phyloP scores from a whole-genome alignment of 176 grass and related monocot genomes.

The Rhipidocladum racemiflorum region DNA sequence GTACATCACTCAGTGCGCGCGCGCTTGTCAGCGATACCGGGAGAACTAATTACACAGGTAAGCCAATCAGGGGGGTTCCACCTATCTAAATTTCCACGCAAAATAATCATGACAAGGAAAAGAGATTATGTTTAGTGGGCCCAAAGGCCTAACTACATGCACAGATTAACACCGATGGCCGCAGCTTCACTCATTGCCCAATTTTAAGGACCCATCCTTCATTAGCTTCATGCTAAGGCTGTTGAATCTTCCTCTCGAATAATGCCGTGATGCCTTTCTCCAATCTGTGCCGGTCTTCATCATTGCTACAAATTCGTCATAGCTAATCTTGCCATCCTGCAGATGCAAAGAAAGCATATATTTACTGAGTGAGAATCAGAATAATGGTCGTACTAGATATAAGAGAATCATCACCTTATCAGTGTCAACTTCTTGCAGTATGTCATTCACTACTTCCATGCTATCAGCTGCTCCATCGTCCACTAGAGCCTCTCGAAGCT shows the following conservation, averaged over 20 bases:
- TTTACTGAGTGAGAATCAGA: constrained; percentile 4
- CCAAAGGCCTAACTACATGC: constrained; percentile 49
- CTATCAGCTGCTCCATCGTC: constrained; percentile 80
- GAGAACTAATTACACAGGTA: constrained; percentile 87
- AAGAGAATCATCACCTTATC: constrained; percentile 64
- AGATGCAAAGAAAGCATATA: constrained; percentile 3
- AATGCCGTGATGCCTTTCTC: constrained; percentile 97
- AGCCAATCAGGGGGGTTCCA: constrained; percentile 35
- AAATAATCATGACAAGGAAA: constrained; percentile 50
- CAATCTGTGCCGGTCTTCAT: constrained; percentile 99
- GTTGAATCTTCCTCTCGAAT: constrained; percentile 99
- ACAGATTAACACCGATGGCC: constrained; percentile 28
- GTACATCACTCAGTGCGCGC: constrained; percentile 14
- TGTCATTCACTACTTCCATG: constrained; percentile 93
- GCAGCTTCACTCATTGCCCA: constrained; percentile 58
- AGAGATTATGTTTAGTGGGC: constrained; percentile 24
- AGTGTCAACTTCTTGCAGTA: constrained; percentile 95
- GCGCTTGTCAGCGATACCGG: constrained; percentile 24
- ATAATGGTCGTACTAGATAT: background rate
- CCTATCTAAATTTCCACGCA: constrained; percentile 51
- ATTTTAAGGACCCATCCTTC: constrained; percentile 91
- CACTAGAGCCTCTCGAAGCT: constrained; percentile 69
- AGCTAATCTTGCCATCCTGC: constrained; percentile 96
- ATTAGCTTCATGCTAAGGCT: constrained; percentile 96
- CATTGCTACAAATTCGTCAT: constrained; percentile 98